phyloP scores from a whole-genome alignment of 768 basidiomycete species.

The Pisolithus albus region DNA sequence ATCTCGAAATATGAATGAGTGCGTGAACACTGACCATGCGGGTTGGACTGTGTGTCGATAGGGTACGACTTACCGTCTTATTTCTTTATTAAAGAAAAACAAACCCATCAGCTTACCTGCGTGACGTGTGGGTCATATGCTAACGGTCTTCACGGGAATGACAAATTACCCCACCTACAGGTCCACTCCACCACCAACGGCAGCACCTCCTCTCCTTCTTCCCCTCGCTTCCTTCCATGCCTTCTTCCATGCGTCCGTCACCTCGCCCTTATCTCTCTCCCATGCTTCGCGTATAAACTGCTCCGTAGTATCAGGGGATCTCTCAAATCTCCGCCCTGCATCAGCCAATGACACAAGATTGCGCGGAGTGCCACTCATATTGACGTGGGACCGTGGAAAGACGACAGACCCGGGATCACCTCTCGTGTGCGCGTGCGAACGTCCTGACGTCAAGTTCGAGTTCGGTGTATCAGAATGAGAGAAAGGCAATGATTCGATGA shows the following conservation, averaged over 20 bases:
- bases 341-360: conserved; percentile 24
- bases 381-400: conserved; percentile 23
- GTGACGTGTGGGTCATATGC: too few relatives aligned
- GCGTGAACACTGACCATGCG: too few relatives aligned
- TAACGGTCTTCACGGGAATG: too few relatives aligned
- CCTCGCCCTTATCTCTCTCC: conserved; percentile 59
- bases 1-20: too few relatives aligned
- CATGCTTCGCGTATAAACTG: conserved; percentile 55
- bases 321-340: conserved; percentile 11
- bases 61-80: too few relatives aligned
- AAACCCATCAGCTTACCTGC: too few relatives aligned
- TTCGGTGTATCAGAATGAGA: conserved; percentile 10
- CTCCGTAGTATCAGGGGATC: conserved; percentile 19
- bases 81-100: too few relatives aligned
- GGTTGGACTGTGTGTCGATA: too few relatives aligned
- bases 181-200: conserved; percentile 29
- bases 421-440: conserved; percentile 3
- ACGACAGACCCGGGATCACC: too few relatives aligned
- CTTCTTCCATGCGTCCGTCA: conserved; percentile 76
- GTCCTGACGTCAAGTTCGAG: conserved; percentile 13
- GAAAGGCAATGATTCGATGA: conserved; percentile 19
- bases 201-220: conserved; percentile 46
- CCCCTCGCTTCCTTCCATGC: conserved; percentile 71
- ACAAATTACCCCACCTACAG: too few relatives aligned
- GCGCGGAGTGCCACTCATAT: conserved; percentile 40